Evolutionary conservation across 306 rosid species (phyloP).

Genomic region (Bauhinia variegata): DNA sequence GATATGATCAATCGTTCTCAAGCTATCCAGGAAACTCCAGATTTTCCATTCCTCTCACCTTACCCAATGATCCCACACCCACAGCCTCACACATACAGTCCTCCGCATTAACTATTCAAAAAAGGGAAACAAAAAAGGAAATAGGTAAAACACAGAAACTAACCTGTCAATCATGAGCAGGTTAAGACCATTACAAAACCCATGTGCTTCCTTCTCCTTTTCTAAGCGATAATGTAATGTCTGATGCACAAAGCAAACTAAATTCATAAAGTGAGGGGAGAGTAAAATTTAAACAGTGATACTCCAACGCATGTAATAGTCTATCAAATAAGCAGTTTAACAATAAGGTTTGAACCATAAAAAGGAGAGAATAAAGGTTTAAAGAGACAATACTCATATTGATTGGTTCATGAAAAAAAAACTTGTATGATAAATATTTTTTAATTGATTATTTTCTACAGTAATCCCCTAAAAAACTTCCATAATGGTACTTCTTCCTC

Average conservation of each 20-base stretch:
- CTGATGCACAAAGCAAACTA: conserved; percentile 38
- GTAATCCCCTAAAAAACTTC: background rate
- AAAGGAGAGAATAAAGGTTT: conserved; percentile 1
- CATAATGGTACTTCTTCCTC: background rate
- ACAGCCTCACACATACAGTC: conserved; percentile 1
- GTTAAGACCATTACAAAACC: conserved; percentile 54
- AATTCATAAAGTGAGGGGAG: background rate
- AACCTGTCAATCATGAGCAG: conserved; percentile 86
- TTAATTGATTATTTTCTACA: background rate
- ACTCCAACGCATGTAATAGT: conserved; percentile 2
- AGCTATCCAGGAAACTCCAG: background rate
- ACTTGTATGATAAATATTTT: background rate
- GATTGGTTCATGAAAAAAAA: conserved; percentile 4
- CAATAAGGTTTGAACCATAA: background rate
- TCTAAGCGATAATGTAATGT: conserved; percentile 65
- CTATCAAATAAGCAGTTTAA: conserved; percentile 1
- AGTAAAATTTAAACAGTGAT: background rate
- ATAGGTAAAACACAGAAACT: conserved; percentile 21
- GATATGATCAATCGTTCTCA: background rate
- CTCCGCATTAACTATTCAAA: conserved; percentile 7
- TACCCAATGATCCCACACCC: too few relatives aligned
- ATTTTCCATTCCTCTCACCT: too few relatives aligned
- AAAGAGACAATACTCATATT: conserved; percentile 1
- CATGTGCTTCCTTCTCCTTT: conserved; percentile 57
- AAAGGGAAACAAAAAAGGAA: background rate